Conservation (phyloP, 202 grass and related monocot species). For the Zoysia matrella region DNA sequence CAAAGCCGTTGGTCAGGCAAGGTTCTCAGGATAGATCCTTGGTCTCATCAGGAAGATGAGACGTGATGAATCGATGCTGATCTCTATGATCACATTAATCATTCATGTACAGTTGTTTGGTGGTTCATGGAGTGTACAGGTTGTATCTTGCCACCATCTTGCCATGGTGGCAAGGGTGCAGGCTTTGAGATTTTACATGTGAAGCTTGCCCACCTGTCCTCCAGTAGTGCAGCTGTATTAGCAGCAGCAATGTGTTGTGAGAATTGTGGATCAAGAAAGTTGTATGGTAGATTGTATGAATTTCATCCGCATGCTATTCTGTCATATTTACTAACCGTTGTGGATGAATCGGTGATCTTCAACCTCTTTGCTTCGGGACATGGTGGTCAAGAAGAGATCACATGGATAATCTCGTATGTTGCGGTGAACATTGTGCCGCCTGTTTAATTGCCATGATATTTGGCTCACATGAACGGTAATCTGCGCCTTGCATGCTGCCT, state of each 20-base stretch:
- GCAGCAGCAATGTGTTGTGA: not conserved
- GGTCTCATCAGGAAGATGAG: slow-evolving; percentile 68
- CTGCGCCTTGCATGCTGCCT: no score
- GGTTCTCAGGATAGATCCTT: slow-evolving; percentile 60
- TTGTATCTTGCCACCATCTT: slow-evolving; percentile 25
- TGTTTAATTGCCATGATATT: no score
- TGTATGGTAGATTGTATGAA: no score
- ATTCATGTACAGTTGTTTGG: slow-evolving; percentile 61
- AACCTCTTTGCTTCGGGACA: no score
- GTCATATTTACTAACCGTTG: no score
- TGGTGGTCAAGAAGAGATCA: no score
- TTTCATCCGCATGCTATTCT: no score
- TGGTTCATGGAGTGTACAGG: slow-evolving; percentile 45
- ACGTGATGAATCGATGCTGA: slow-evolving; percentile 19
- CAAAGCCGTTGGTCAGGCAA: not conserved
- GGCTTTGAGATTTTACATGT: slow-evolving; percentile 50
- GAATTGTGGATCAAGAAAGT: no score
- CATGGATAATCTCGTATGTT: no score
- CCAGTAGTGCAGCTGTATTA: slow-evolving; percentile 39
- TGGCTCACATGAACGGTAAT: no score
- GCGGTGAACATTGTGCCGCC: no score
- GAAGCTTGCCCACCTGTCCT: slow-evolving; percentile 39
- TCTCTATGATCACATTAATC: slow-evolving; percentile 27
- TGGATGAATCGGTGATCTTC: no score
- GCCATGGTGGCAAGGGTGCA: slow-evolving; percentile 35